A percentile compares a stretch with the other conserved stretches of the same genome.
These are phyloP conservation scores for Chytriomyces sp. DNA, from an alignment of 192 early-diverging fungal species.

Conservation along the genomic window DNA sequence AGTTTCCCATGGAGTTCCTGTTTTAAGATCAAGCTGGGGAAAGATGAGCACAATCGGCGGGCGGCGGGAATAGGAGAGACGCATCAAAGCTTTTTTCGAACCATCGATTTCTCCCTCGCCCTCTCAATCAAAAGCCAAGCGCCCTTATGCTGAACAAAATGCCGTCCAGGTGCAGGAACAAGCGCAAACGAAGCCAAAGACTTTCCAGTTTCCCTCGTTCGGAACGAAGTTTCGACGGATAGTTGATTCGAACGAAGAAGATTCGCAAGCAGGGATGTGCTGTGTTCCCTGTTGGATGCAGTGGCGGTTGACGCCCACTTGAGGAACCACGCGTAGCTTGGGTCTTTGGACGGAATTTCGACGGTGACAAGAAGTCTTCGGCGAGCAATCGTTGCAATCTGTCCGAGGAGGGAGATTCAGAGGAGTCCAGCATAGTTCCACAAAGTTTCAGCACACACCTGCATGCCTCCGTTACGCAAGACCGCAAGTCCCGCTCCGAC, in stretches of 20 bases:
- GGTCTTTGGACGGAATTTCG: slow-evolving; percentile 94
- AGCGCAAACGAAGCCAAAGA: slow-evolving; percentile 81
- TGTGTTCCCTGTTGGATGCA: slow-evolving; percentile 45
- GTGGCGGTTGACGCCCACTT: slow-evolving; percentile 70
- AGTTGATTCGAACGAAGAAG: slow-evolving; percentile 59
- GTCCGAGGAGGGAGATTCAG: no score
- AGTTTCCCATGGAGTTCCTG: slow-evolving; percentile 93
- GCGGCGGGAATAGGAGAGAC: slow-evolving; percentile 54
- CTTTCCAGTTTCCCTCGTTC: slow-evolving; percentile 86
- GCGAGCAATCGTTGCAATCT: slow-evolving; percentile 67
- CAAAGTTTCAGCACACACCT: slow-evolving; percentile 2
- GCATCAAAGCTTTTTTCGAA: background rate
- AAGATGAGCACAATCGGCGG: slow-evolving; percentile 71
- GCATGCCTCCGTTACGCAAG: slow-evolving; percentile 71
- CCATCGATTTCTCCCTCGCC: slow-evolving; percentile 1
- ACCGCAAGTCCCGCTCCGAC: slow-evolving; percentile 82
- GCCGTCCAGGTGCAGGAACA: slow-evolving; percentile 91
- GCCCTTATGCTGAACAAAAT: slow-evolving; percentile 79
- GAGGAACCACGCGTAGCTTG: slow-evolving; percentile 91
- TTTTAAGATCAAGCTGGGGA: slow-evolving; percentile 75
- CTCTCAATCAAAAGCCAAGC: slow-evolving; percentile 76
- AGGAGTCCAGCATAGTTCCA: no score
- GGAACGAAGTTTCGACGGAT: slow-evolving; percentile 86
- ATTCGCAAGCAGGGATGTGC: slow-evolving; percentile 33
- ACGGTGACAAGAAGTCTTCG: slow-evolving; percentile 86